Evolutionary conservation across 1,284 basidiomycete genomes (phyloP).

Genomic region (Tranzscheliella williamsii): DNA sequence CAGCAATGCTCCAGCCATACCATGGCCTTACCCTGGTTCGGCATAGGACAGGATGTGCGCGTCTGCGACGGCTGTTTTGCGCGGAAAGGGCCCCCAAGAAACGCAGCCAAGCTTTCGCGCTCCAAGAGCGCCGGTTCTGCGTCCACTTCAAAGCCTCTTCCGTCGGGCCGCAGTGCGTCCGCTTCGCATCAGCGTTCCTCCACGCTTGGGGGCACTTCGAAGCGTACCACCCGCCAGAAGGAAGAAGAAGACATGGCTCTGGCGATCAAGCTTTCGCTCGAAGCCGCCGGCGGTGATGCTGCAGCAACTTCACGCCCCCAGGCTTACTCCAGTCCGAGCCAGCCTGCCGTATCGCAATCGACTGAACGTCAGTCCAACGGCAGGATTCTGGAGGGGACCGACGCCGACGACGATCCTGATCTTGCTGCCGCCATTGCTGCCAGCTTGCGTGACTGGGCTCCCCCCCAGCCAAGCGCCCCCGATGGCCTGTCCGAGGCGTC

Average conservation of each 20-base stretch:
- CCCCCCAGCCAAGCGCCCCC: constrained; percentile 49
- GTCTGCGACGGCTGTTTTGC: constrained; percentile 83
- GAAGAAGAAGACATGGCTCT: constrained; percentile 88
- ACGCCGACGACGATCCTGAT: constrained; percentile 89
- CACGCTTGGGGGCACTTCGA: constrained; percentile 45
- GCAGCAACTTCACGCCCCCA: constrained; percentile 67
- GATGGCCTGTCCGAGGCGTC: constrained; percentile 20
- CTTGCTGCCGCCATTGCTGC: constrained; percentile 93
- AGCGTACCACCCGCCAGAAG: constrained; percentile 62
- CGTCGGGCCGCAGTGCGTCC: constrained; percentile 43
- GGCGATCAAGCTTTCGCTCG: constrained; percentile 87
- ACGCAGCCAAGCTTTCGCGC: constrained; percentile 30
- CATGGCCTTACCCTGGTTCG: constrained; percentile 86
- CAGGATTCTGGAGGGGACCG: constrained; percentile 56
- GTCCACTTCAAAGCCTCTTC: constrained; percentile 20
- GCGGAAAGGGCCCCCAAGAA: constrained; percentile 47
- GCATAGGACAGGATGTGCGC: constrained; percentile 87
- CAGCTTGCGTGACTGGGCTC: constrained; percentile 73
- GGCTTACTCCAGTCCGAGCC: constrained; percentile 61
- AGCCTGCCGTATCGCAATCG: constrained; percentile 64
- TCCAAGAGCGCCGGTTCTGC: constrained; percentile 29
- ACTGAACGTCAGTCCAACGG: constrained; percentile 58
- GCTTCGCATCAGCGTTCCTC: constrained; percentile 55
- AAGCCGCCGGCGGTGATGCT: constrained; percentile 27
- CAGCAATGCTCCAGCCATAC: constrained; percentile 86